Base-by-base conservation (phyloP, 371 early-diverging fungal genomes). In the Polyrhizophydium stewartii region DNA sequence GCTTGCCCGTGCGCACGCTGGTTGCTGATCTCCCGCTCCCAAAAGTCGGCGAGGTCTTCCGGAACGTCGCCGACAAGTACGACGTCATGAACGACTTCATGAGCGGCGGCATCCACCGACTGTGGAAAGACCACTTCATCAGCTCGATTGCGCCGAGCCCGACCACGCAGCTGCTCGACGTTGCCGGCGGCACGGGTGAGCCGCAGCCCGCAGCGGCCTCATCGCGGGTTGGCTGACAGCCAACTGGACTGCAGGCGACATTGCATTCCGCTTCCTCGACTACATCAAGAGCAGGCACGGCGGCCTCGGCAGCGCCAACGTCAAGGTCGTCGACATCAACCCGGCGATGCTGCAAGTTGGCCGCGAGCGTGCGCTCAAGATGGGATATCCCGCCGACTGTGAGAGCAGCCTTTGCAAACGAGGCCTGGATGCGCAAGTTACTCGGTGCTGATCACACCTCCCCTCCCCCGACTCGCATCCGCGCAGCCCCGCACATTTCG, bases 81-180 rank as follows among this genome's bases (percentile, higher is more conserved):
- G 98, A 97, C 70, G 68, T 94, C 16, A 97, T 97, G 98, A 97
- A 97, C 78, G 97, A 97, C 60, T 87, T 89, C 19, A 97, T 97
- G 97, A 89, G 89, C 70, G 76, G 85, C 27, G 98, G 97, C 33
- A 74, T 97, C 30, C 97, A 97, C 69, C 85, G 97, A 57, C 71
- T 93, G 38, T 97, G 97, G 97, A 97, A 97, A 69, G 92, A 93
- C 67, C 87, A 92, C 65, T 91, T 92, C 64, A 89, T 96, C 63
- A 82, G 86, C 30, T 78, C 75, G 12, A 82, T 97, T 80, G 88
- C 92, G 3, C 96, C 98, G 10, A 81, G 85, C 7, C 90, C 87
- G 3, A 87, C 87, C 13, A 93, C 94, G 33, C 87, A 84, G 59
- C 80, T 97, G 12, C 73, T 97, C 33, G 98, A 97, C 73, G 97